phyloP scores from a whole-genome alignment of 2,329 filamentous ascomycete species.

The Paecilomyces sp. region DNA sequence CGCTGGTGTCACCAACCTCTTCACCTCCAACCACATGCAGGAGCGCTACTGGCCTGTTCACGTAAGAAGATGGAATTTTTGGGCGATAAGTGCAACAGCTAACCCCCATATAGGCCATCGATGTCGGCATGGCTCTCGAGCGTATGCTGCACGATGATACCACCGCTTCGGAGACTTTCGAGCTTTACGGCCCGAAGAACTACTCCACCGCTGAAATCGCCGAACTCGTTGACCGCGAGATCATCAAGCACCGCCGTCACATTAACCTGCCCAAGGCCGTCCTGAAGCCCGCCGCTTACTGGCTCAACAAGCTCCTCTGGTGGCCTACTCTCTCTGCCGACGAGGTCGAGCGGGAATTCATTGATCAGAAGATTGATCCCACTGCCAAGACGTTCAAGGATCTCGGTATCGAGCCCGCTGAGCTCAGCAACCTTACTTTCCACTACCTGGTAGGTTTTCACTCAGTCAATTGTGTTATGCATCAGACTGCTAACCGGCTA shows the following conservation, averaged over 20 bases:
- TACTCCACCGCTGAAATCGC: slow-evolving; percentile 86
- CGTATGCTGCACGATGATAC: slow-evolving; percentile 84
- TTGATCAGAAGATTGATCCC: slow-evolving; percentile 86
- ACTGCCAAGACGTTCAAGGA: slow-evolving; percentile 94
- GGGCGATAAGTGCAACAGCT: not conserved
- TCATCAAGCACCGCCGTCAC: slow-evolving; percentile 80
- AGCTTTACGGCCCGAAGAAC: slow-evolving; percentile 88
- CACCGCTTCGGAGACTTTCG: slow-evolving; percentile 84
- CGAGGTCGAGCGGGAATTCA: slow-evolving; percentile 83
- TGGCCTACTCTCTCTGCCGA: slow-evolving; percentile 79
- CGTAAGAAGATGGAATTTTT: slow-evolving; percentile 43
- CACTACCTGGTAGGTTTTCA: slow-evolving; percentile 71
- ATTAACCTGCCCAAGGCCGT: slow-evolving; percentile 81
- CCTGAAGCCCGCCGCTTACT: slow-evolving; percentile 64
- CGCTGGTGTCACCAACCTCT: slow-evolving; percentile 69
- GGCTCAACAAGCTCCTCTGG: slow-evolving; percentile 80
- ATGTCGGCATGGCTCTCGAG: slow-evolving; percentile 84
- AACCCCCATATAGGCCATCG: slow-evolving; percentile 58
- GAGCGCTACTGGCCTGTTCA: slow-evolving; percentile 89
- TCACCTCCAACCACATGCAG: slow-evolving; percentile 90
- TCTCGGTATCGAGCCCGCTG: slow-evolving; percentile 79
- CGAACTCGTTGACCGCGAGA: slow-evolving; percentile 83
- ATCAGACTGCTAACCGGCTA: slow-evolving; percentile 11
- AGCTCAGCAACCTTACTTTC: slow-evolving; percentile 80
- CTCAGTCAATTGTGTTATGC: not conserved